Percentiles rank a stretch among this genome's conserved stretches.
Evolutionary conservation across 2,329 filamentous ascomycete genomes (phyloP).

Genomic region (Colletotrichum tabaci): DNA sequence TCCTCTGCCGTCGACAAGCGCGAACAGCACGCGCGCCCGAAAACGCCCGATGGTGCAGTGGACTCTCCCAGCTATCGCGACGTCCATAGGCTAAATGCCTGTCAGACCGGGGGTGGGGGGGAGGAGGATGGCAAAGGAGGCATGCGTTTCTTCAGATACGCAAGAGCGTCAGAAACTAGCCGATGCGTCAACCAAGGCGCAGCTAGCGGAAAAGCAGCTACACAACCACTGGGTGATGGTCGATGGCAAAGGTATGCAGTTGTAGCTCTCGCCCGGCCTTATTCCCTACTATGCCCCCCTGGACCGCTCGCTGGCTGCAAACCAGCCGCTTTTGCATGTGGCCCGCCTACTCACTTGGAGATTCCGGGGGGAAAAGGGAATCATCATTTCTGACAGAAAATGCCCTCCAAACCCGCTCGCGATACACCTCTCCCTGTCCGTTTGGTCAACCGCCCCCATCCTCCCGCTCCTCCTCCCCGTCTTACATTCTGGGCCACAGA

Average conservation of each 20-base stretch:
- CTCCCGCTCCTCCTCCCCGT: too few relatives aligned
- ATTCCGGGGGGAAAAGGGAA: conserved; percentile 5
- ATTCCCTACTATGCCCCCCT: background rate
- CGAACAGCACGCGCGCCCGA: conserved; percentile 11
- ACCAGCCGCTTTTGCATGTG: conserved; percentile 18
- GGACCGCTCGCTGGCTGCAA: background rate
- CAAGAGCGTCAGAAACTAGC: conserved; percentile 15
- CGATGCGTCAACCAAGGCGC: conserved; percentile 1
- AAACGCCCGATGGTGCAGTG: conserved; percentile 37
- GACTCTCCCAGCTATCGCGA: conserved; percentile 2
- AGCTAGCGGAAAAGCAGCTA: background rate
- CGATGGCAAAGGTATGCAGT: too few relatives aligned
- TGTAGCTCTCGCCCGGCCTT: background rate
- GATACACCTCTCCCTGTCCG: background rate
- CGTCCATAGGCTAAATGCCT: conserved; percentile 28
- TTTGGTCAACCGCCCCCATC: background rate
- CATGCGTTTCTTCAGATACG: background rate
- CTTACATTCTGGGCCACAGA: background rate
- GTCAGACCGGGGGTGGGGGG: too few relatives aligned
- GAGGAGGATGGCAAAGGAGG: background rate
- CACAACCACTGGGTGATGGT: too few relatives aligned
- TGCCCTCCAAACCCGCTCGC: background rate
- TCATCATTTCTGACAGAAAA: conserved; percentile 34
- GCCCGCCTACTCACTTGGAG: background rate
- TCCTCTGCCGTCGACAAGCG: background rate